phyloP scores from a whole-genome alignment of 495 filamentous ascomycete species.

The Talaromyces wortmannii region DNA sequence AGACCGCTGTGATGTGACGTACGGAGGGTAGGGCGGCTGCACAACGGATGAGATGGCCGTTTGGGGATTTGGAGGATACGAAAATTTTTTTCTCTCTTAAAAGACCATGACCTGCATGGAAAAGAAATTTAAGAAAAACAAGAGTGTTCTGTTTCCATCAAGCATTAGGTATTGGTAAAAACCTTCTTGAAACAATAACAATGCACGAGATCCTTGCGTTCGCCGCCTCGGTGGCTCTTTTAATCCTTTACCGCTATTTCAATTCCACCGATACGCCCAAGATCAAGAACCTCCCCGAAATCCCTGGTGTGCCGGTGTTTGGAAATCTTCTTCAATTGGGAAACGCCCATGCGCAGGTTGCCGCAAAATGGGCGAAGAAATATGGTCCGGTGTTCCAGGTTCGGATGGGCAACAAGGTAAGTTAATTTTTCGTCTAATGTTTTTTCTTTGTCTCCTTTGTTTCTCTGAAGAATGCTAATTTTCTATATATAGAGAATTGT shows the following conservation, averaged over 20 bases:
- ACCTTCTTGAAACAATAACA: not conserved
- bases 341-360: constrained; percentile 45
- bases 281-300: constrained; percentile 56
- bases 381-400: constrained; percentile 64
- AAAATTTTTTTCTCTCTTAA: too few species aligned
- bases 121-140: too few species aligned
- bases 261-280: constrained; percentile 54
- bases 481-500: constrained; percentile 46
- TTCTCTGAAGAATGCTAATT: not conserved
- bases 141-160: too few species aligned
- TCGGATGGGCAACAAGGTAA: constrained; percentile 56
- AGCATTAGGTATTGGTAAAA: too few species aligned
- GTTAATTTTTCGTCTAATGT: not conserved
- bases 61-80: too few species aligned
- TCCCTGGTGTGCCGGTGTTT: constrained; percentile 57
- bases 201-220: constrained; percentile 28
- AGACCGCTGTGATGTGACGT: too few species aligned
- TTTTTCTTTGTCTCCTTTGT: not conserved
- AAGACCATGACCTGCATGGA: too few species aligned
- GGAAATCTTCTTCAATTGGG: constrained; percentile 57
- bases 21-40: too few species aligned
- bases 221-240: constrained; percentile 34
- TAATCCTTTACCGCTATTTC: constrained; percentile 46
- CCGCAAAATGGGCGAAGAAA: constrained; percentile 49
- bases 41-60: too few species aligned